Base-by-base conservation (phyloP, 164 flowering plant genomes). In the Dillenia turbinata region DNA sequence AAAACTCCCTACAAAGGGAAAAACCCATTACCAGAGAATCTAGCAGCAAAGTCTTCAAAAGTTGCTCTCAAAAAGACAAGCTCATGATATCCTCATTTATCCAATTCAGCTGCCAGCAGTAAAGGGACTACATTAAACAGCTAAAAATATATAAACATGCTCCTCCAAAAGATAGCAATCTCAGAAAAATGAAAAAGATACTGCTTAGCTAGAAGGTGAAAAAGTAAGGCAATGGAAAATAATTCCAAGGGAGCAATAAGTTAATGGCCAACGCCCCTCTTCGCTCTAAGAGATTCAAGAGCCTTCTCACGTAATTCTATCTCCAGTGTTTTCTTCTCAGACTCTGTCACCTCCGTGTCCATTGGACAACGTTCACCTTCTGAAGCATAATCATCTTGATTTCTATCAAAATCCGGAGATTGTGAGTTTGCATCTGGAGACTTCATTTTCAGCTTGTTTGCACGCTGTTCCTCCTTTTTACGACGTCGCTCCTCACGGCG, bases 241-340 rank as follows among this genome's bases (percentile, higher is more conserved):
- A 47, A 60, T 63, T 63, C 65, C 48, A 63, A 50, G 33, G 54
- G 54, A 63, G 55, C 53, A 69, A 44, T n/a, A 64, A 61, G 66
- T 81, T 62, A 88, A 46, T 67, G 80, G 61, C 71, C 60, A 51
- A 70, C 56, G 70, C 87, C 92, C 84, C 82, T 92, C 83, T 88
- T 92, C 56, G 99, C 99, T 76, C 85, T 80, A 17, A 88, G 84
- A 13, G 92, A 80, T 72, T 92, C 92, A 57, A 92, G 84, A 62
- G 99, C 99, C 79, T 88, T 95, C 56, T 87, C 81, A 71, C 99
- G 83, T 58, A 95, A 71, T 75, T 88, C 99, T 54, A 86, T 88
- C 83, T 95, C 99, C 60, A 92, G 89, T 69, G 63, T 84, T 67
- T 81, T 90, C 73, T 78, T 84, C 64, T 85, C 83, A 14, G 76